Base-by-base conservation (phyloP, 345 rosid genomes). In the Iberis pinnata region DNA sequence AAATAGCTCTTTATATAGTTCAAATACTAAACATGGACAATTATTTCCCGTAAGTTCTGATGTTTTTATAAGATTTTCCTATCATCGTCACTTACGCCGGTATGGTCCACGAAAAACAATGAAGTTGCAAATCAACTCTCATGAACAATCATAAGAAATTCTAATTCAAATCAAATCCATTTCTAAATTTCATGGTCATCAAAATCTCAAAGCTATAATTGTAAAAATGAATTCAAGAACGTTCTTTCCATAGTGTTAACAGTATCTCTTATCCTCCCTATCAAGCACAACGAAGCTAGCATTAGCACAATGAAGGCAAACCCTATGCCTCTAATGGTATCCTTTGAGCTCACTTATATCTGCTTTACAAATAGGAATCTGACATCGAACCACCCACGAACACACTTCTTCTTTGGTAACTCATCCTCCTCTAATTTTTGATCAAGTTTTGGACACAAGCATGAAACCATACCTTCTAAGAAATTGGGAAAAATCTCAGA, bases 201-300 rank as follows among this genome's bases (percentile, higher is more conserved):
- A n/a, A n/a, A n/a, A n/a, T n/a, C n/a, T n/a, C n/a, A n/a, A n/a
- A n/a, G n/a, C n/a, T n/a, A n/a, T n/a, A n/a, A n/a, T n/a, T n/a
- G n/a, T n/a, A n/a, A n/a, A n/a, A n/a, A n/a, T n/a, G n/a, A n/a
- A n/a, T n/a, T n/a, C n/a, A n/a, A 35, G 18, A 2, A 10, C n/a
- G 49, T 68, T 88, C 98, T 92, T 92, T 77, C 97, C 98, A 67
- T 97, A 92, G 88, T 92, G 98, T 64, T 92, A 97, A 53, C 98
- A 92, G 68, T 92, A 92, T 81, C 98, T 78, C 79, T 80, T 92
- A 44, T 57, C 67, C 36, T 77, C 82, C 16, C 90, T 89, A 0
- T 85, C 86, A 33, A 92, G 69, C 39, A 73, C 43, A 43, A 88
- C 97, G 31, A 70, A 16, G 17, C 64, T 58, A 0, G 98, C 80